A percentile compares a stretch with the other conserved stretches of the same genome.
phyloP scores from a whole-genome alignment of 441 rosid genomes.

The Jatropha multifida region DNA sequence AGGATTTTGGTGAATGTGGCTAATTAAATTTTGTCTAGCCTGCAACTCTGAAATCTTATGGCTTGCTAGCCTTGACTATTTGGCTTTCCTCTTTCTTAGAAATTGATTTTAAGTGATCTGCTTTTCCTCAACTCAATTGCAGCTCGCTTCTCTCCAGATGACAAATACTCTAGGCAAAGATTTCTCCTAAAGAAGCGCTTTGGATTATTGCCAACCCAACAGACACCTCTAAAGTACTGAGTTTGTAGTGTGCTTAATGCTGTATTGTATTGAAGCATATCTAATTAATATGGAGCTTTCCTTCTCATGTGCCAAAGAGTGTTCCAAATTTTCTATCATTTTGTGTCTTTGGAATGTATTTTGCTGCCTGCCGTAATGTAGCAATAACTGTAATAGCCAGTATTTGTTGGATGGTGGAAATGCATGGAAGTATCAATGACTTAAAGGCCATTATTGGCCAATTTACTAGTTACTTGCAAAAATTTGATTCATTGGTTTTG shows the following conservation, averaged over 20 bases:
- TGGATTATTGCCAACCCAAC: constrained; percentile 84
- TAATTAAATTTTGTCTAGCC: neutral
- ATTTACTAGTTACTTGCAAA: no score
- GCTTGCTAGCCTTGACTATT: neutral
- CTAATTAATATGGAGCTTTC: neutral
- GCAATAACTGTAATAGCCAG: neutral
- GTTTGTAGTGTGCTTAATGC: neutral
- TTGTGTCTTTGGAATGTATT: neutral
- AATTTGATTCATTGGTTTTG: no score
- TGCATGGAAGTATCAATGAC: no score
- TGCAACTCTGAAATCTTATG: neutral
- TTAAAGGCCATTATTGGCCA: no score
- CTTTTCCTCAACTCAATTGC: constrained; percentile 19
- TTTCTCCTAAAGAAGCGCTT: constrained; percentile 86
- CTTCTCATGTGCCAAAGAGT: constrained; percentile 12
- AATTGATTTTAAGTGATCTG: neutral
- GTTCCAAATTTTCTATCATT: neutral
- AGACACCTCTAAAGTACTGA: constrained; percentile 74
- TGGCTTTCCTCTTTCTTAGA: no score
- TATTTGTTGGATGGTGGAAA: neutral
- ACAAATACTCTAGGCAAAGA: constrained; percentile 90
- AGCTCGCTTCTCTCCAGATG: constrained; percentile 99
- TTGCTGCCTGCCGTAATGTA: neutral
- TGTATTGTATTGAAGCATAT: constrained; percentile 4
- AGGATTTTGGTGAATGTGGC: neutral